Evolutionary conservation across 805 yeast genomes (phyloP).

Genomic region (Lipomyces yamanashiensis): DNA sequence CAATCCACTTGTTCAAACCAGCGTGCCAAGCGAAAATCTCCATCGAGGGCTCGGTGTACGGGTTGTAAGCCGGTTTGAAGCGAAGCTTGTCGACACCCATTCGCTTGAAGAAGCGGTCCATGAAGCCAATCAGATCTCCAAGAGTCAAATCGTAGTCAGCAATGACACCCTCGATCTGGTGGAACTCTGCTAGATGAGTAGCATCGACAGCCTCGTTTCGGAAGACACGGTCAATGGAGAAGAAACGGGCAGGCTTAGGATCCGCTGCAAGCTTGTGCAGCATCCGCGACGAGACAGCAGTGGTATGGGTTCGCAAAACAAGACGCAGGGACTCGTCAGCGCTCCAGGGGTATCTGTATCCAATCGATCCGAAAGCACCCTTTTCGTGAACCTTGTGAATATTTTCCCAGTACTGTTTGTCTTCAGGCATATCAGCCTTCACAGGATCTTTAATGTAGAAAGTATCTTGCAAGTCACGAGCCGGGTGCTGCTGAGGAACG

Average conservation of each 20-base stretch:
- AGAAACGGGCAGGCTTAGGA: constrained; percentile 77
- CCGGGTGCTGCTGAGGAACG: constrained; percentile 99
- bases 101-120: constrained; percentile 94
- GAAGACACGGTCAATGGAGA: constrained; percentile 97
- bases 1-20: constrained; percentile 96
- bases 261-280: constrained; percentile 75
- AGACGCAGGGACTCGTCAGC: constrained; percentile 86
- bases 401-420: constrained; percentile 74
- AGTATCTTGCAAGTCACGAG: constrained; percentile 98
- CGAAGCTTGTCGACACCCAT: constrained; percentile 97
- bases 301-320: constrained; percentile 96
- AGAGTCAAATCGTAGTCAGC: constrained; percentile 94
- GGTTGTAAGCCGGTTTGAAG: constrained; percentile 98
- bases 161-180: constrained; percentile 98
- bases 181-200: constrained; percentile 98
- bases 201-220: constrained; percentile 99
- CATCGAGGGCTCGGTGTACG: constrained; percentile 98
- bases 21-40: constrained; percentile 97
- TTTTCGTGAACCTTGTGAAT: constrained; percentile 83
- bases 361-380: constrained; percentile 92
- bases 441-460: constrained; percentile 94
- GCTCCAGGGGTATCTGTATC: constrained; percentile 98
- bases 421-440: constrained; percentile 80
- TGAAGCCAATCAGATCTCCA: constrained; percentile 96
- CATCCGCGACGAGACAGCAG: constrained; percentile 90